These are phyloP conservation scores for Trichoderma sp. DNA, from an alignment of 2,329 filamentous ascomycete genomes.

Conservation along the genomic window DNA sequence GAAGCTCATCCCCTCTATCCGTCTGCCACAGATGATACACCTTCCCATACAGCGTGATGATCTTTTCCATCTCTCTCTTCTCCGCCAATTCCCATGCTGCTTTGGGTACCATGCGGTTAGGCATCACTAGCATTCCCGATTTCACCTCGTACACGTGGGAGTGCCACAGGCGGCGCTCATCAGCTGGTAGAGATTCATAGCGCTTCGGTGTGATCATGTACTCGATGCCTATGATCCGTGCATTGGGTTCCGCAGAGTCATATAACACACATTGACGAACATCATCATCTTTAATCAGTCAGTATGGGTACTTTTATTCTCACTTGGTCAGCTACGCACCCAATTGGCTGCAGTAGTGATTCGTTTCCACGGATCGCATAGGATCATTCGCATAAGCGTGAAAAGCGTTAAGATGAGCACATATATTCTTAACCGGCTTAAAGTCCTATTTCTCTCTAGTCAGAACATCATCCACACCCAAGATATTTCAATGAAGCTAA, in stretches of 20 bases:
- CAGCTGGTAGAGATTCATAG: slow-evolving; percentile 63
- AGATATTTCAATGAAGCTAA: slow-evolving; percentile 25
- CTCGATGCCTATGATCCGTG: slow-evolving; percentile 79
- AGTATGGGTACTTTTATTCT: slow-evolving; percentile 39
- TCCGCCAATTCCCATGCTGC: slow-evolving; percentile 74
- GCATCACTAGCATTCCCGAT: slow-evolving; percentile 79
- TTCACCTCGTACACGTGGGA: slow-evolving; percentile 74
- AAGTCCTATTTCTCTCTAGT: slow-evolving; percentile 54
- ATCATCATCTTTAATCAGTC: slow-evolving; percentile 47
- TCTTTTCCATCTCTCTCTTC: slow-evolving; percentile 76
- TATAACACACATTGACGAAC: slow-evolving; percentile 85
- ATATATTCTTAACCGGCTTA: slow-evolving; percentile 70
- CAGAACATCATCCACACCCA: not conserved
- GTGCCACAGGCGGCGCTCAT: slow-evolving; percentile 79
- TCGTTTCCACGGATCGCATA: slow-evolving; percentile 69
- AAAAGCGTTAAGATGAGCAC: slow-evolving; percentile 84
- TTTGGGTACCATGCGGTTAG: slow-evolving; percentile 59
- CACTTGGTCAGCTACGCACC: slow-evolving; percentile 38
- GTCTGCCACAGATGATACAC: slow-evolving; percentile 86
- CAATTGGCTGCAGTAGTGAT: slow-evolving; percentile 83
- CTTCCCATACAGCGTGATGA: slow-evolving; percentile 77
- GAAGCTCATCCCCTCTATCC: slow-evolving; percentile 66
- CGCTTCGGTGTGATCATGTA: slow-evolving; percentile 79
- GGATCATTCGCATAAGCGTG: slow-evolving; percentile 78
- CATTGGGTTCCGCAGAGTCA: slow-evolving; percentile 66